Evolutionary conservation across 2,329 filamentous ascomycete genomes (phyloP).

Genomic region (Colletotrichum euphorbiae): DNA sequence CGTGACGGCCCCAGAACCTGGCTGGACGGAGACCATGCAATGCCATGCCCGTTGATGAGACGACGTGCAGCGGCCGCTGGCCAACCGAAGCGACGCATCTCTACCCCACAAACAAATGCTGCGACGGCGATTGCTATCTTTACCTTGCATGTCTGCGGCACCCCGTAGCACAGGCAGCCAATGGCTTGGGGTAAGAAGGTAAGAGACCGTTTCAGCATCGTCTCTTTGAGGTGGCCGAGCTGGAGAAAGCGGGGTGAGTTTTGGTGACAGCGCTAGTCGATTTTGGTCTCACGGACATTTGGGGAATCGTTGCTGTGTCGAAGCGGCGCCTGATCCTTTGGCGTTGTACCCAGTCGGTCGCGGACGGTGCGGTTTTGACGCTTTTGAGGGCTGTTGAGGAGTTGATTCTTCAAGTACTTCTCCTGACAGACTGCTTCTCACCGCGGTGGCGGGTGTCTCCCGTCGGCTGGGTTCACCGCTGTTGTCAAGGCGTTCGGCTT

Average conservation of each 20-base stretch:
- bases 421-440: constrained; percentile 2
- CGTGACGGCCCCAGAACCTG: constrained; percentile 18
- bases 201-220: constrained; percentile 35
- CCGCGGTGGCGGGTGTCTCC: constrained; percentile 10
- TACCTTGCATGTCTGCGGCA: constrained; percentile 23
- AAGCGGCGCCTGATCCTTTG: background rate
- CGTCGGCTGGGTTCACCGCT: constrained; percentile 34
- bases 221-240: constrained; percentile 7
- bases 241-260: constrained; percentile 31
- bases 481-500: constrained; percentile 29
- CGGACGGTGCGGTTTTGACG: background rate
- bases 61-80: constrained; percentile 16
- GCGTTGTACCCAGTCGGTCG: constrained; percentile 4
- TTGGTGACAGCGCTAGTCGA: constrained; percentile 12
- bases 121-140: constrained; percentile 20
- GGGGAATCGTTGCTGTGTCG: background rate
- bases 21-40: background rate
- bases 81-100: constrained; percentile 22
- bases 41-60: constrained; percentile 38
- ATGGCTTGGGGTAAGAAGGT: constrained; percentile 3
- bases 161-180: constrained; percentile 25
- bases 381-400: background rate
- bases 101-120: constrained; percentile 32
- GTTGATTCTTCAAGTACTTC: background rate
- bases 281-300: constrained; percentile 21